Conservation (phyloP, 148 eudicot species). For the Vaccinium darrowii region DNA sequence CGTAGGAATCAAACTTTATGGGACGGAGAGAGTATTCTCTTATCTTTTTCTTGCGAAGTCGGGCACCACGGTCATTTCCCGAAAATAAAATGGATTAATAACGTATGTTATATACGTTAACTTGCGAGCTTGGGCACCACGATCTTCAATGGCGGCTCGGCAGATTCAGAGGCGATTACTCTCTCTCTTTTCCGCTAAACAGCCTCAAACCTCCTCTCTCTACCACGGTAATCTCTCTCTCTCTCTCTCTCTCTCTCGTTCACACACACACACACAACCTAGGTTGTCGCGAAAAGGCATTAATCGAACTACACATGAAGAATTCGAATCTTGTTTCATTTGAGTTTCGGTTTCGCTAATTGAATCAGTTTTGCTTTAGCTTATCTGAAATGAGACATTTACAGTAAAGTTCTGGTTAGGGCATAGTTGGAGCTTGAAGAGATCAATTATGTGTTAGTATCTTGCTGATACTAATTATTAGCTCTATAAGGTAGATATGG, state of each 20-base stretch:
- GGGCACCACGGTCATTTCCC: too few relatives aligned
- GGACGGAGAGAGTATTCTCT: too few relatives aligned
- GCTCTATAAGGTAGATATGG: neutral
- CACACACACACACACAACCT: neutral
- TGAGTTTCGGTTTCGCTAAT: neutral
- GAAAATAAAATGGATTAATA: too few relatives aligned
- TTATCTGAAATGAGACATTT: neutral
- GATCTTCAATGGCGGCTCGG: constrained; percentile 3
- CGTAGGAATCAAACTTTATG: too few relatives aligned
- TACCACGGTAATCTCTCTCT: too few relatives aligned
- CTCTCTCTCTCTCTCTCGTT: too few relatives aligned
- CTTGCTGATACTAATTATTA: neutral
- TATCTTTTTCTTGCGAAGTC: too few relatives aligned
- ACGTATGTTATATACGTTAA: too few relatives aligned
- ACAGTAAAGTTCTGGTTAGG: neutral
- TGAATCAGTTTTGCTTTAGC: neutral
- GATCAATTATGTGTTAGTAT: too few relatives aligned
- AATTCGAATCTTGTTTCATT: neutral
- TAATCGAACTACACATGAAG: neutral
- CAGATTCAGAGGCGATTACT: constrained; percentile 11
- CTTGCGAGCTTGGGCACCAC: neutral
- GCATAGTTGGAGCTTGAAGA: too few relatives aligned
- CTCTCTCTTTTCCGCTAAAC: neutral
- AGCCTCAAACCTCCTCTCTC: neutral
- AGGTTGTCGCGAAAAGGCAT: neutral